Percentiles rank a stretch among this genome's conserved stretches.
Conservation (phyloP, 768 basidiomycete genomes). For the Leccinellum albellum region DNA sequence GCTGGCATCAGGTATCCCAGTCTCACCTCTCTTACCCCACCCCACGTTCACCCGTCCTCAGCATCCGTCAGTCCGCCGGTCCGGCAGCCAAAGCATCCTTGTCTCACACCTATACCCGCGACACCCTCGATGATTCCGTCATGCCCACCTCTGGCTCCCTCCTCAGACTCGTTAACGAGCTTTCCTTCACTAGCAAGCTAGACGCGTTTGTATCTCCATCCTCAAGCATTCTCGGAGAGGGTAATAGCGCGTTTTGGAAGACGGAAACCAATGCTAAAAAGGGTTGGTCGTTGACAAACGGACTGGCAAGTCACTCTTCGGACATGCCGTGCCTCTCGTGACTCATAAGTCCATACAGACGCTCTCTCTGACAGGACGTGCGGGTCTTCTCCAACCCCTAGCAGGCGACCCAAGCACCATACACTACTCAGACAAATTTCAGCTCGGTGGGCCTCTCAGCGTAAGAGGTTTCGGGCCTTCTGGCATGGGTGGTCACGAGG, state of each 20-base stretch:
- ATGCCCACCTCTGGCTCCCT: conserved; percentile 26
- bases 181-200: conserved; percentile 18
- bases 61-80: conserved; percentile 83
- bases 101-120: conserved; percentile 69
- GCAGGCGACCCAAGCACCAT: conserved; percentile 35
- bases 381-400: conserved; percentile 70
- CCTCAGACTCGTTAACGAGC: conserved; percentile 20
- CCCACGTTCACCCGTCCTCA: conserved; percentile 28
- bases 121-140: conserved; percentile 36
- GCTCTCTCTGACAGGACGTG: conserved; percentile 66
- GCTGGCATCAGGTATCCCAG: conserved; percentile 73
- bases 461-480: conserved; percentile 75
- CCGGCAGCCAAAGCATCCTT: conserved; percentile 78
- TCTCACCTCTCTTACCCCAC: neutral
- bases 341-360: conserved; percentile 46
- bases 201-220: conserved; percentile 14
- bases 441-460: conserved; percentile 87
- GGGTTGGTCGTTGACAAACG: conserved; percentile 21
- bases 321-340: neutral
- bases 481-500: conserved; percentile 74
- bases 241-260: conserved; percentile 28
- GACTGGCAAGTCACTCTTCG: conserved; percentile 18
- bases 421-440: conserved; percentile 82
- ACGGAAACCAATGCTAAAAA: conserved; percentile 19
- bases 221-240: conserved; percentile 15